Percentiles rank a stretch among this genome's conserved stretches.
phyloP scores from a whole-genome alignment of 331 rosid species.

The Erythrophleum ivorense region DNA sequence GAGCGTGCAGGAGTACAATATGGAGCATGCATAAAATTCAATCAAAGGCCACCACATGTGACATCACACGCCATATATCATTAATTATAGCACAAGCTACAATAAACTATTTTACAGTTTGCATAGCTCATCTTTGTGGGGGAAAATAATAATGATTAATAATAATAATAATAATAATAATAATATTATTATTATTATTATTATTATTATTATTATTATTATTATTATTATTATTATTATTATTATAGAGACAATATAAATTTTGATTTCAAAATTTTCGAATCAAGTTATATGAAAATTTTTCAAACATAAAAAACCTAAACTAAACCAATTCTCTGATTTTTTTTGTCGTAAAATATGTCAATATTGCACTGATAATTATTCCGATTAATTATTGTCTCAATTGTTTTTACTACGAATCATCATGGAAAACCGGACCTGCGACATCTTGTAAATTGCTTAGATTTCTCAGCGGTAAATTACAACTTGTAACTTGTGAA shows the following conservation, averaged over 20 bases:
- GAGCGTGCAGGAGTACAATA: neutral
- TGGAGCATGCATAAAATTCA: neutral
- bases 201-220: too few species aligned
- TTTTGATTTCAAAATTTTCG: neutral
- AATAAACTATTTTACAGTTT: neutral
- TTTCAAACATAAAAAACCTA: too few species aligned
- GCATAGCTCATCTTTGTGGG: neutral
- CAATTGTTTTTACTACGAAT: neutral
- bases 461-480: too few species aligned
- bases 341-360: neutral
- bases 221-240: too few species aligned
- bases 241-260: neutral
- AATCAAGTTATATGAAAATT: neutral
- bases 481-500: too few species aligned
- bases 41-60: neutral
- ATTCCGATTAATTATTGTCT: neutral
- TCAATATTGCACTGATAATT: neutral
- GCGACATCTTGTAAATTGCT: too few species aligned
- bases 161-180: too few species aligned
- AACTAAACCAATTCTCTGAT: neutral
- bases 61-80: neutral
- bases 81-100: neutral
- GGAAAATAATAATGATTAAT: too few species aligned
- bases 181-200: too few species aligned
- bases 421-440: neutral